Evolutionary conservation across 2,329 filamentous ascomycete genomes (phyloP).

Genomic region (Exophiala sp.): DNA sequence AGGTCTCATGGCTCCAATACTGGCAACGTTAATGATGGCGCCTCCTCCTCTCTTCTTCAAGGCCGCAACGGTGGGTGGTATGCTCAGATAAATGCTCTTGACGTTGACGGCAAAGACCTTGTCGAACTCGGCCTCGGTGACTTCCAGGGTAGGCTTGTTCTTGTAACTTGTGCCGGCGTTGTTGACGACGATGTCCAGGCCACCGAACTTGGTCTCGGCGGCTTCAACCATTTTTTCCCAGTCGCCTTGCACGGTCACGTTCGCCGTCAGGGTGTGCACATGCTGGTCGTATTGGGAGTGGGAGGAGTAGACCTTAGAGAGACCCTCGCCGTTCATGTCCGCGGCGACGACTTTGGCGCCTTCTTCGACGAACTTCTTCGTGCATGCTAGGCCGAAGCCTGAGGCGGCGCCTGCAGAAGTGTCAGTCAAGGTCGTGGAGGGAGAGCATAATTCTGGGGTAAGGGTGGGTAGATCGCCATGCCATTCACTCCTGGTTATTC

Average conservation of each 20-base stretch:
- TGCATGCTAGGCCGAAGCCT: slow-evolving; percentile 43
- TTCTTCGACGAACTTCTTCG: slow-evolving; percentile 38
- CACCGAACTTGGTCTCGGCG: slow-evolving; percentile 24
- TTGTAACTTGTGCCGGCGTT: slow-evolving; percentile 28
- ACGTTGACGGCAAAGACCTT: slow-evolving; percentile 45
- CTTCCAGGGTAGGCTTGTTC: slow-evolving; percentile 36
- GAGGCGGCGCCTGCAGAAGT: slow-evolving; percentile 36
- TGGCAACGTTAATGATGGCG: slow-evolving; percentile 45
- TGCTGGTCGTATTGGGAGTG: not conserved
- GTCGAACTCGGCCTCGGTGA: slow-evolving; percentile 43
- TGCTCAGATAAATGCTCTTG: slow-evolving; percentile 40
- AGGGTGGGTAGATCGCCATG: too few relatives aligned
- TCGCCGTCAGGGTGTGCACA: slow-evolving; percentile 2
- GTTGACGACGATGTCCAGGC: slow-evolving; percentile 26
- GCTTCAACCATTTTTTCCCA: slow-evolving; percentile 26
- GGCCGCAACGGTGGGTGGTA: slow-evolving; percentile 34
- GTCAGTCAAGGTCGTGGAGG: not conserved
- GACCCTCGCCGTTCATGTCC: slow-evolving; percentile 37
- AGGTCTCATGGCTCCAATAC: slow-evolving; percentile 41
- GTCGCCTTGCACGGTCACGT: slow-evolving; percentile 22
- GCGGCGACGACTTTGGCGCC: slow-evolving; percentile 42
- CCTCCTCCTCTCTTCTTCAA: slow-evolving; percentile 42
- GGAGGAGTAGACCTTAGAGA: slow-evolving; percentile 13
- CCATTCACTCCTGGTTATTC: too few relatives aligned
- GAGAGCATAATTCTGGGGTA: too few relatives aligned